phyloP scores from a whole-genome alignment of 331 rosid species.

The Cydonia oblonga region DNA sequence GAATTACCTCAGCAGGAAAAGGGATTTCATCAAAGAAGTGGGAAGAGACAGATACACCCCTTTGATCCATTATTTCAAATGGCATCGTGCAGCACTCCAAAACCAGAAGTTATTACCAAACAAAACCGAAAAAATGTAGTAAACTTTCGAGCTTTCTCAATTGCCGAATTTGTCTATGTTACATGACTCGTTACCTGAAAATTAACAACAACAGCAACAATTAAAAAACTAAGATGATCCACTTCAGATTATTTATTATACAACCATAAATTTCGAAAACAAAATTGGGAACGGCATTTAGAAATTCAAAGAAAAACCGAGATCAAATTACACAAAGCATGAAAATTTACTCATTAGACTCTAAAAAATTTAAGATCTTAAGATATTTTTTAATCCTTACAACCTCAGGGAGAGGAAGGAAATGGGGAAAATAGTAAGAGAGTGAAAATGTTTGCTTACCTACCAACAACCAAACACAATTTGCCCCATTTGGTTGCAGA shows the following conservation, averaged over 20 bases:
- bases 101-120: constrained; percentile 18
- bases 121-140: neutral
- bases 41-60: constrained; percentile 48
- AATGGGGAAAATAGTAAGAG: constrained; percentile 8
- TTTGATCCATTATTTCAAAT: constrained; percentile 60
- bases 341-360: neutral
- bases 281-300: neutral
- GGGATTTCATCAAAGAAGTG: constrained; percentile 45
- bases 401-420: neutral
- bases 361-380: neutral
- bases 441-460: constrained; percentile 35
- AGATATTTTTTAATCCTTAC: neutral
- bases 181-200: constrained; percentile 17
- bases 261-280: neutral
- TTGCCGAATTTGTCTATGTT: constrained; percentile 14
- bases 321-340: neutral
- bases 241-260: neutral
- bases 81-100: constrained; percentile 46
- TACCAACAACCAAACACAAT: constrained; percentile 46
- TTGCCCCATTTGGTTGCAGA: constrained; percentile 24
- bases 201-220: neutral
- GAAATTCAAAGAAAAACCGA: neutral
- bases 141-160: constrained; percentile 9
- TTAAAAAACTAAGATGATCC: neutral
- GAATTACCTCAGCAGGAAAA: constrained; percentile 46